Conservation (phyloP, 2,329 filamentous ascomycete species). For the Ophiocordyceps camponoti-rufipedis region DNA sequence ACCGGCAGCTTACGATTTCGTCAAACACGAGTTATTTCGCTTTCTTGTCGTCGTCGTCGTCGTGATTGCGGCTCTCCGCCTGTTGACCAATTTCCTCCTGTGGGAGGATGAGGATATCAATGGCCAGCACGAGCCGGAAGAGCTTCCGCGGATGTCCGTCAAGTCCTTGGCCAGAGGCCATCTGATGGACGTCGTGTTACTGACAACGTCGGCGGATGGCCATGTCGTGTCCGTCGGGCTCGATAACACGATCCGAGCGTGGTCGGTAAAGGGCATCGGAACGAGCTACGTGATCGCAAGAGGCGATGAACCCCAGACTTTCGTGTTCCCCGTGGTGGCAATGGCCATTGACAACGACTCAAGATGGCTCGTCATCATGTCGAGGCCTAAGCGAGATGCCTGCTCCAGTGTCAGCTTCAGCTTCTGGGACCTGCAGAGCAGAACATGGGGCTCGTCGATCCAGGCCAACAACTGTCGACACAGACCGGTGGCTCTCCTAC, state of each 20-base stretch:
- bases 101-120: slow-evolving; percentile 39
- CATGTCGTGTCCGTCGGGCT: slow-evolving; percentile 52
- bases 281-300: slow-evolving; percentile 22
- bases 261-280: slow-evolving; percentile 34
- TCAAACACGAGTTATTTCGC: slow-evolving; percentile 35
- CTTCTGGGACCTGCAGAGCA: slow-evolving; percentile 43
- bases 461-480: slow-evolving; percentile 32
- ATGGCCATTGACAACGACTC: slow-evolving; percentile 47
- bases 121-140: slow-evolving; percentile 25
- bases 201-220: slow-evolving; percentile 43
- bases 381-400: slow-evolving; percentile 21
- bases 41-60: slow-evolving; percentile 47
- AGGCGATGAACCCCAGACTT: slow-evolving; percentile 19
- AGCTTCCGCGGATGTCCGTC: slow-evolving; percentile 34
- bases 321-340: slow-evolving; percentile 41
- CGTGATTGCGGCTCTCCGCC: slow-evolving; percentile 42
- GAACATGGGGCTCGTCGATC: slow-evolving; percentile 35
- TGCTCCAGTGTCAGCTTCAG: slow-evolving; percentile 27
- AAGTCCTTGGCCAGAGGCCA: slow-evolving; percentile 46
- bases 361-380: slow-evolving; percentile 48
- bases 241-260: slow-evolving; percentile 49
- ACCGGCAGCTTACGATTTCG: slow-evolving; percentile 42
- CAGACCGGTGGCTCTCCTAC: slow-evolving; percentile 45
- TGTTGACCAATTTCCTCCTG: slow-evolving; percentile 58
- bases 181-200: slow-evolving; percentile 47